These are phyloP conservation scores for Rhizopogon vesiculosus DNA, from an alignment of 768 basidiomycete genomes.

Conservation along the genomic window DNA sequence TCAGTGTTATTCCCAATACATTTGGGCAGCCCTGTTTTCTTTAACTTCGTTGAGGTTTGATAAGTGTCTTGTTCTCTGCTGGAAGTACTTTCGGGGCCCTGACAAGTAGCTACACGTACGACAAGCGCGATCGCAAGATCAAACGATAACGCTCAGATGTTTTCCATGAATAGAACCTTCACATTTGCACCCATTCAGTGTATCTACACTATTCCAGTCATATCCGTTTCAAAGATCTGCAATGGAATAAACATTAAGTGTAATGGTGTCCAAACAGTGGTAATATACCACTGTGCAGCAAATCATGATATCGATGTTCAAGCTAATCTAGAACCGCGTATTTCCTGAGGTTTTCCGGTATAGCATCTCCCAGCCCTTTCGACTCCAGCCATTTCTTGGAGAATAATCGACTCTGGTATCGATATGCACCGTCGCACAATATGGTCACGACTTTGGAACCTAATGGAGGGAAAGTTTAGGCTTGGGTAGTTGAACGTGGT, in stretches of 20 bases:
- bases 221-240: too few relatives aligned
- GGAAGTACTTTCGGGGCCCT: constrained; percentile 1
- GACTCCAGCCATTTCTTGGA: constrained; percentile 86
- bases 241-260: too few relatives aligned
- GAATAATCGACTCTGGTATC: constrained; percentile 95
- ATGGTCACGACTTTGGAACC: constrained; percentile 85
- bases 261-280: not conserved
- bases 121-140: not conserved
- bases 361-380: constrained; percentile 72
- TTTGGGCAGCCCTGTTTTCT: not conserved
- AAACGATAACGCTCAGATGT: not conserved
- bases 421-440: constrained; percentile 92
- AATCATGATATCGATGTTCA: not conserved
- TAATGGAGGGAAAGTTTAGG: constrained; percentile 23
- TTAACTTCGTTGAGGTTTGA: not conserved
- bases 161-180: too few relatives aligned
- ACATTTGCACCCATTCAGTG: too few relatives aligned
- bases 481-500: not conserved
- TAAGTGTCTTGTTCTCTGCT: constrained; percentile 1
- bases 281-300: too few relatives aligned
- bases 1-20: not conserved
- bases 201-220: too few relatives aligned
- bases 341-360: constrained; percentile 82
- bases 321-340: constrained; percentile 79
- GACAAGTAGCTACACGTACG: constrained; percentile 1